Percentiles rank a stretch among this genome's conserved stretches.
Evolutionary conservation across 2,329 filamentous ascomycete genomes (phyloP).

Genomic region (Aspergillus sergii): DNA sequence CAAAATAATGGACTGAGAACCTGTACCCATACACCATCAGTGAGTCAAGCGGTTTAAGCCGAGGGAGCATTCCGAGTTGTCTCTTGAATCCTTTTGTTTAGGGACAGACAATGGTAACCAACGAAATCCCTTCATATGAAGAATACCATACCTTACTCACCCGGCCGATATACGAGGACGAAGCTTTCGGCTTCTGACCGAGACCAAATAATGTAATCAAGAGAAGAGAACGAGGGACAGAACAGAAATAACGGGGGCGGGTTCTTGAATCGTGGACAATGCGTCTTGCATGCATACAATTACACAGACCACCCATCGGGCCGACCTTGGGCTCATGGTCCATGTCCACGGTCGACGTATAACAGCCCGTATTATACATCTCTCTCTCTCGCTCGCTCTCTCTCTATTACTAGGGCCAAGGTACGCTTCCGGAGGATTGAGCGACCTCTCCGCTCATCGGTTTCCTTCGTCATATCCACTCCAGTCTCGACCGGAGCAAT

Average conservation of each 20-base stretch:
- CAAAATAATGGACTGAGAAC: neutral
- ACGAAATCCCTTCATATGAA: neutral
- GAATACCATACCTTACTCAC: neutral
- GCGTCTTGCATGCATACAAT: constrained; percentile 4
- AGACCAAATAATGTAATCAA: neutral
- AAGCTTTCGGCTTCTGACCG: constrained; percentile 1
- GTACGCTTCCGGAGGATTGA: neutral
- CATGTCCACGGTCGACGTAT: neutral
- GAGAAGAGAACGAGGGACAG: neutral
- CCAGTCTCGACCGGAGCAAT: constrained; percentile 6
- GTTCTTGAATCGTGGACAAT: neutral
- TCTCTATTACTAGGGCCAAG: neutral
- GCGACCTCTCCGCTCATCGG: constrained; percentile 13
- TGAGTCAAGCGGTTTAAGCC: neutral
- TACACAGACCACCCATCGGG: constrained; percentile 7
- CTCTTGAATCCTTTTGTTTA: neutral
- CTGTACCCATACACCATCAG: neutral
- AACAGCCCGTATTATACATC: neutral
- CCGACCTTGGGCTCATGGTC: neutral
- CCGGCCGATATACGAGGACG: neutral
- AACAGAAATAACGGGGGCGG: neutral
- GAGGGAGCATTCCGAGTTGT: neutral
- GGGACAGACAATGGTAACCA: neutral
- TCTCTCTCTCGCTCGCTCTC: neutral
- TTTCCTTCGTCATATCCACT: neutral